Conservation (phyloP, 1,284 basidiomycete genomes). For the Macrocybe sp. region DNA sequence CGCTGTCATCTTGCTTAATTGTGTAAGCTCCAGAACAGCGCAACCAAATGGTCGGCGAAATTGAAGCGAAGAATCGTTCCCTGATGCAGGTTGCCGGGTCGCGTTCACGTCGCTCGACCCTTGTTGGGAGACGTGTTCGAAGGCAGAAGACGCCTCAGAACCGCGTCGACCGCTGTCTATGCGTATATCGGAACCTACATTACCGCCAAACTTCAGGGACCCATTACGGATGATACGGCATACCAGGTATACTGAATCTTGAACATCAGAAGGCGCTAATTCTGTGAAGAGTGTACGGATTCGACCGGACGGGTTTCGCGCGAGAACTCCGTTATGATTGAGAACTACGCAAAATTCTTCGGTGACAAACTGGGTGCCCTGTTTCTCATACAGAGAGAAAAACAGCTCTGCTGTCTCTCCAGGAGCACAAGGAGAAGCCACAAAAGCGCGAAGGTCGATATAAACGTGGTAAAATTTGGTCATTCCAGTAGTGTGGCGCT, state of each 20-base stretch:
- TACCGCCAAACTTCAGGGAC: conserved; percentile 70
- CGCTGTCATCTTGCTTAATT: conserved; percentile 62
- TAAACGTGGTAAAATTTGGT: conserved; percentile 85
- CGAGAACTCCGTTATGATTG: conserved; percentile 87
- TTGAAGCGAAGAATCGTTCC: conserved; percentile 32
- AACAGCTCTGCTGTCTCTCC: conserved; percentile 92
- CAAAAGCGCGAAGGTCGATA: conserved; percentile 87
- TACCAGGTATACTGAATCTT: conserved; percentile 81
- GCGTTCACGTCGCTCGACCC: conserved; percentile 17
- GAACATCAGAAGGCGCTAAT: conserved; percentile 80
- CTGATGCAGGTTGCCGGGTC: conserved; percentile 13
- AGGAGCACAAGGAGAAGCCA: conserved; percentile 83
- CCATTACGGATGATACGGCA: conserved; percentile 91
- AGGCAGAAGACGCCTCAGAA: conserved; percentile 43
- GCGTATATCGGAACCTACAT: conserved; percentile 45
- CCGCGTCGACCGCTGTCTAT: conserved; percentile 43
- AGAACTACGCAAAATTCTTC: conserved; percentile 92
- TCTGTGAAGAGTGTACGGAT: conserved; percentile 89
- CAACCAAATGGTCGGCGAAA: conserved; percentile 92
- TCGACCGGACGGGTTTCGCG: conserved; percentile 63
- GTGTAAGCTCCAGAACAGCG: conserved; percentile 84
- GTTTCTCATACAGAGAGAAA: conserved; percentile 90
- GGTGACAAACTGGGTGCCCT: conserved; percentile 82
- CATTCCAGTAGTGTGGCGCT: conserved; percentile 35
- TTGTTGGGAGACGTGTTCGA: conserved; percentile 19